A percentile compares a stretch with the other conserved stretches of the same genome.
phyloP scores from a whole-genome alignment of 805 yeast species.

The Yamadazyma paraphyllophila region DNA sequence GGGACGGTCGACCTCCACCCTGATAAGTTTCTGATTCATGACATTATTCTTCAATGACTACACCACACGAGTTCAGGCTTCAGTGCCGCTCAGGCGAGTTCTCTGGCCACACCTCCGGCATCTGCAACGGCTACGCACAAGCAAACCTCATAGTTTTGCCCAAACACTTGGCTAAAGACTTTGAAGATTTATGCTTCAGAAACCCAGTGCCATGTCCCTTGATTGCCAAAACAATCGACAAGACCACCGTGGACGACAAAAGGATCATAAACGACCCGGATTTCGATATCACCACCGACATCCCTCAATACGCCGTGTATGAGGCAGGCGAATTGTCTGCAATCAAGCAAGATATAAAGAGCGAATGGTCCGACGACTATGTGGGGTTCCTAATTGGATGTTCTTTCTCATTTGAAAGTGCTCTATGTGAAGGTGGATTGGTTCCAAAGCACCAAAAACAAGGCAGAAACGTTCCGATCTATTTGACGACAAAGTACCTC shows the following conservation, averaged over 20 bases:
- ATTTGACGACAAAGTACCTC: conserved; percentile 8
- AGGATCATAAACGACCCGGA: conserved; percentile 3
- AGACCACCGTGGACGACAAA: not conserved
- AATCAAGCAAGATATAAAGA: conserved; percentile 20
- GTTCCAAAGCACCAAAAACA: conserved; percentile 22
- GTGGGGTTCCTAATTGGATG: conserved; percentile 45
- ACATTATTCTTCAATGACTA: not conserved
- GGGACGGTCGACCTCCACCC: not conserved
- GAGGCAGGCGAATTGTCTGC: conserved; percentile 26
- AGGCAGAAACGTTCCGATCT: conserved; percentile 10
- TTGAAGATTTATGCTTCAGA: conserved; percentile 30
- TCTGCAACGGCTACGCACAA: conserved; percentile 29
- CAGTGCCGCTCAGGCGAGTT: conserved; percentile 5
- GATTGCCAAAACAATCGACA: conserved; percentile 21
- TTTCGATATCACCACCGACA: conserved; percentile 31
- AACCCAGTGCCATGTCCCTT: conserved; percentile 43
- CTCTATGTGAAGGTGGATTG: conserved; percentile 27
- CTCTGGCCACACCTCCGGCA: conserved; percentile 14
- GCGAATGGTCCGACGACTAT: conserved; percentile 32
- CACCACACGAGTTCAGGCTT: conserved; percentile 9
- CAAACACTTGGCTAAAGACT: conserved; percentile 27
- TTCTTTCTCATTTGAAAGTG: conserved; percentile 40
- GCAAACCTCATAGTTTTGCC: conserved; percentile 41
- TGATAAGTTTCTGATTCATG: not conserved
- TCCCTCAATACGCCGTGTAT: conserved; percentile 35